These are phyloP conservation scores for Termitomyces sp. DNA, from an alignment of 768 basidiomycete species.

Conservation along the genomic window DNA sequence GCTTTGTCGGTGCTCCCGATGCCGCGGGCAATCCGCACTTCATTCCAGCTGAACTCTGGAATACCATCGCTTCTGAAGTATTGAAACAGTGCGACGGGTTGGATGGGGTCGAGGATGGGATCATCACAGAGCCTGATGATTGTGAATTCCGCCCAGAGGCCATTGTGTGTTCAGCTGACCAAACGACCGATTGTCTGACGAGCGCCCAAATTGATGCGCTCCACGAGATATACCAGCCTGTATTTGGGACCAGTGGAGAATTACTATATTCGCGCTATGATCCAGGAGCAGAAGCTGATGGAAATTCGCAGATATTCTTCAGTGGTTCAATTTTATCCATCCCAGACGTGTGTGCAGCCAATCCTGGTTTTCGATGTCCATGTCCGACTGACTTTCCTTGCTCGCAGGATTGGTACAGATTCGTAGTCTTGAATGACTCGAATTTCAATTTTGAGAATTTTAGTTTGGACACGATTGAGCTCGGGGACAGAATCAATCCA, in stretches of 20 bases:
- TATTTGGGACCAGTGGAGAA: conserved; percentile 1
- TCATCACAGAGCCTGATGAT: conserved; percentile 9
- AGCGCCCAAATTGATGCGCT: conserved; percentile 3
- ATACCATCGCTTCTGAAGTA: conserved; percentile 3
- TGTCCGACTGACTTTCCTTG: not conserved
- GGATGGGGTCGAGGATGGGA: conserved; percentile 11
- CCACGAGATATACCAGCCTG: conserved; percentile 3
- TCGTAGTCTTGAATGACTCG: conserved; percentile 6
- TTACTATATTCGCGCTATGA: conserved; percentile 7
- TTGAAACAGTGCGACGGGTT: conserved; percentile 9
- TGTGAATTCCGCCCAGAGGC: conserved; percentile 9
- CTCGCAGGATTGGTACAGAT: conserved; percentile 8
- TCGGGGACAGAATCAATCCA: conserved; percentile 1
- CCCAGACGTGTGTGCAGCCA: not conserved
- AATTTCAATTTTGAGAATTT: conserved; percentile 5
- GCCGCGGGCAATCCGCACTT: not conserved
- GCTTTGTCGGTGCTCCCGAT: not conserved
- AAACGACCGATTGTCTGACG: conserved; percentile 1
- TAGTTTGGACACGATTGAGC: not conserved
- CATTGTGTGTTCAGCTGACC: not conserved
- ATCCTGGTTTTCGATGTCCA: not conserved
- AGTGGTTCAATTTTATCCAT: not conserved
- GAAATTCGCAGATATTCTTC: not conserved
- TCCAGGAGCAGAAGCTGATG: conserved; percentile 9
- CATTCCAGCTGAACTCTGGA: conserved; percentile 2